A percentile compares a stretch with the other conserved stretches of the same genome.
phyloP scores from a whole-genome alignment of 805 yeast species.

The Scheffersomyces coipomensis region DNA sequence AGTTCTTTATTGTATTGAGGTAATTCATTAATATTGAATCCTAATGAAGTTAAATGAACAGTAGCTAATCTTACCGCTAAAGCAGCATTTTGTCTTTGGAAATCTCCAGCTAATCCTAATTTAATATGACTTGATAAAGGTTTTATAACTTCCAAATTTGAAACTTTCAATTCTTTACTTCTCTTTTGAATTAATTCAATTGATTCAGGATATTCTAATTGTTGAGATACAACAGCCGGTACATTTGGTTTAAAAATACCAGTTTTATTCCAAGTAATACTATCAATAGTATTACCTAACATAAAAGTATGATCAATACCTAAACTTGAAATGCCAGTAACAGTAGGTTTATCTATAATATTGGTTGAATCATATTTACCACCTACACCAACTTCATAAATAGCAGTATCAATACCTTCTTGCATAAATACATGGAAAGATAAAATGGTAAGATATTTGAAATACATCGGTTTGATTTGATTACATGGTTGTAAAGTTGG shows the following conservation, averaged over 20 bases:
- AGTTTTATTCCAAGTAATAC: conserved; percentile 94
- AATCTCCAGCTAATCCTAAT: conserved; percentile 79
- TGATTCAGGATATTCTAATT: conserved; percentile 50
- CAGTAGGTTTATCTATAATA: conserved; percentile 73
- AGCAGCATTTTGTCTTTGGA: conserved; percentile 84
- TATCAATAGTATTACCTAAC: conserved; percentile 82
- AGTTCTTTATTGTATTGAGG: conserved; percentile 15
- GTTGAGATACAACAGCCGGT: conserved; percentile 66
- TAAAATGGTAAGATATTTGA: conserved; percentile 82
- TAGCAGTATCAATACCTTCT: conserved; percentile 91
- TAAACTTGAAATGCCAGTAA: conserved; percentile 79
- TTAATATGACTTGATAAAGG: conserved; percentile 34
- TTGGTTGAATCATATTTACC: conserved; percentile 98
- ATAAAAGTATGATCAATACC: conserved; percentile 91
- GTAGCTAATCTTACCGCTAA: conserved; percentile 73
- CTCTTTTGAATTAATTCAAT: conserved; percentile 58
- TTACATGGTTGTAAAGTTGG: conserved; percentile 66
- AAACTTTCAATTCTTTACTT: conserved; percentile 59
- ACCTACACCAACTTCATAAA: conserved; percentile 97
- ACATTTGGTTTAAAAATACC: conserved; percentile 79
- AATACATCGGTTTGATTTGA: conserved; percentile 85
- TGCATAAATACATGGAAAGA: conserved; percentile 87
- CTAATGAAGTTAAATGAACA: conserved; percentile 54
- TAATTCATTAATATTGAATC: conserved; percentile 28
- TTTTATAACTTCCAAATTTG: conserved; percentile 50